Evolutionary conservation across 2,329 filamentous ascomycete genomes (phyloP).

Genomic region (Fusarium miscanthi): DNA sequence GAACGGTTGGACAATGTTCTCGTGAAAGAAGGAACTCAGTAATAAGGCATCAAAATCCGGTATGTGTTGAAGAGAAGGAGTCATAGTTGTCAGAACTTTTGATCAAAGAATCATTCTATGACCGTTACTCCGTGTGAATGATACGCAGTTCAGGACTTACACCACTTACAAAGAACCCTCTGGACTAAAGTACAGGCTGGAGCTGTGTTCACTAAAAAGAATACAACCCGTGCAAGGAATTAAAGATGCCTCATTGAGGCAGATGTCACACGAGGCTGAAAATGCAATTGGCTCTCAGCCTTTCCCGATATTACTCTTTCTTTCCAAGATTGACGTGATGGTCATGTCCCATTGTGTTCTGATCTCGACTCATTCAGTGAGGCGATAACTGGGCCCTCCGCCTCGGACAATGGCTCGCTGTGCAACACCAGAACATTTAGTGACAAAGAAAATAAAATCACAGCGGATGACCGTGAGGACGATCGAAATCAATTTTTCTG

Average conservation of each 20-base stretch:
- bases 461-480: not conserved
- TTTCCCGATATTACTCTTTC: not conserved
- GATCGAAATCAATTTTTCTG: not conserved
- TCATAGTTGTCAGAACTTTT: not conserved
- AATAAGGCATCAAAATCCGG: not conserved
- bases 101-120: not conserved
- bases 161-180: not conserved
- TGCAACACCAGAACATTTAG: not conserved
- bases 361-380: constrained; percentile 29
- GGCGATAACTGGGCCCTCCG: constrained; percentile 27
- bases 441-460: not conserved
- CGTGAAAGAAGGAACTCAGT: not conserved
- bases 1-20: not conserved
- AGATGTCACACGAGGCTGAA: constrained; percentile 3
- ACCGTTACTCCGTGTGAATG: not conserved
- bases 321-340: constrained; percentile 24
- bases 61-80: not conserved
- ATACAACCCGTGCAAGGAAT: not conserved
- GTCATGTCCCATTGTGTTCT: not conserved
- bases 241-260: not conserved
- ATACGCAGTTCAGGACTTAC: not conserved
- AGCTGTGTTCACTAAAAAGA: constrained; percentile 2
- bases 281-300: constrained; percentile 12
- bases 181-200: not conserved
- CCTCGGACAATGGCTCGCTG: constrained; percentile 32